Evolutionary conservation across 768 basidiomycete species (phyloP).

Genomic region (Collybiopsis confluens): DNA sequence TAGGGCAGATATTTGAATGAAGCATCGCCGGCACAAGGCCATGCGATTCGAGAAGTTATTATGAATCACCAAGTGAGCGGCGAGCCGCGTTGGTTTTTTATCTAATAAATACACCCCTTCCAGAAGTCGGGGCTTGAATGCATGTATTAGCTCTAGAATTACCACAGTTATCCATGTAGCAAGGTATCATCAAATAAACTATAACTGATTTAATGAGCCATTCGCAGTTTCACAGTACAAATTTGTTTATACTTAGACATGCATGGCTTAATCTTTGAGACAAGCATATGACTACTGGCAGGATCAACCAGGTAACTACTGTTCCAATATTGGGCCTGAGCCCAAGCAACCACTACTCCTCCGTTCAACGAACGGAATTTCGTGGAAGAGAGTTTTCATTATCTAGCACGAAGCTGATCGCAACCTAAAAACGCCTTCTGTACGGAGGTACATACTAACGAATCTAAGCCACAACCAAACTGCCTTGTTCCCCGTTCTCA

Average conservation of each 20-base stretch:
- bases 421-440: not conserved
- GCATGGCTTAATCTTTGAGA: slow-evolving; percentile 83
- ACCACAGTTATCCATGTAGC: too few species aligned
- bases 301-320: slow-evolving; percentile 82
- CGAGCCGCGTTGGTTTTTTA: slow-evolving; percentile 67
- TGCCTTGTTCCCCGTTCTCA: slow-evolving; percentile 6
- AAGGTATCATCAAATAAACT: slow-evolving; percentile 75
- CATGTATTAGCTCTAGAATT: slow-evolving; percentile 78
- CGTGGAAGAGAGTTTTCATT: slow-evolving; percentile 1
- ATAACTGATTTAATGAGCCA: slow-evolving; percentile 84
- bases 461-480: not conserved
- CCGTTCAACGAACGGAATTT: not conserved
- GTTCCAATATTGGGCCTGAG: slow-evolving; percentile 17
- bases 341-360: not conserved
- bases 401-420: not conserved
- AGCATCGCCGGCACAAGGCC: slow-evolving; percentile 69
- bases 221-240: slow-evolving; percentile 77
- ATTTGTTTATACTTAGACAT: too few species aligned
- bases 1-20: slow-evolving; percentile 66
- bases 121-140: slow-evolving; percentile 66
- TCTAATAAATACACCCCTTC: slow-evolving; percentile 64
- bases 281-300: slow-evolving; percentile 84
- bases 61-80: slow-evolving; percentile 70
- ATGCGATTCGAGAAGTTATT: slow-evolving; percentile 71
- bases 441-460: not conserved